phyloP scores from a whole-genome alignment of 495 filamentous ascomycete genomes.

The Aspergillus hancockii region DNA sequence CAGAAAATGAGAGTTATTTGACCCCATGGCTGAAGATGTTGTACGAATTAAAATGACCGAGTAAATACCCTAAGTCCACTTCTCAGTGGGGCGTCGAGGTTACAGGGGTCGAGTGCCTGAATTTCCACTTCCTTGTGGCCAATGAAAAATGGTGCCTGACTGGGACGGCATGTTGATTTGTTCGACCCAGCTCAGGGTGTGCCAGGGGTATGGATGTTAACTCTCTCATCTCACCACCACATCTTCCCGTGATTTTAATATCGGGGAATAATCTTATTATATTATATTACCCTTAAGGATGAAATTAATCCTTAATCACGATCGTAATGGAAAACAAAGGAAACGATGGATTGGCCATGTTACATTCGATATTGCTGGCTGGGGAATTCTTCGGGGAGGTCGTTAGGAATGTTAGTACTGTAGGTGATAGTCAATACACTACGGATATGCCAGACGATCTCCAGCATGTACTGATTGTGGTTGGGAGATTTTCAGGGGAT shows the following conservation, averaged over 20 bases:
- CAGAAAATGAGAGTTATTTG: neutral
- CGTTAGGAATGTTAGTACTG: slow-evolving; percentile 4
- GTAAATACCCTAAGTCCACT: neutral
- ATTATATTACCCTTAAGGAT: neutral
- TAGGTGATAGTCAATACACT: neutral
- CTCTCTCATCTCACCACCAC: neutral
- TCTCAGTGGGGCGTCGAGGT: neutral
- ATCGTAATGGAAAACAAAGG: too few species aligned
- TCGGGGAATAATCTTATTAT: neutral
- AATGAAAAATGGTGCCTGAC: slow-evolving; percentile 10
- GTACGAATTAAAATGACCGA: neutral
- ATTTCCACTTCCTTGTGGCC: neutral
- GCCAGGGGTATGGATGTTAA: slow-evolving; percentile 6
- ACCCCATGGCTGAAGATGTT: neutral
- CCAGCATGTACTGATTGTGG: slow-evolving; percentile 8
- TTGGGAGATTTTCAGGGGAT: slow-evolving; percentile 13
- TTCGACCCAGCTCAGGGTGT: slow-evolving; percentile 1
- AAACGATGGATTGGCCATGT: neutral
- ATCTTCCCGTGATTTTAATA: neutral
- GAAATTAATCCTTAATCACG: neutral
- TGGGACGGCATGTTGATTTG: slow-evolving; percentile 10
- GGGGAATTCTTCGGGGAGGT: neutral
- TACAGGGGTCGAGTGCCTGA: neutral
- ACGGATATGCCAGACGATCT: slow-evolving; percentile 8
- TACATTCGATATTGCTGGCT: neutral